phyloP scores from a whole-genome alignment of 345 rosid genomes.

The Boechera stricta region DNA sequence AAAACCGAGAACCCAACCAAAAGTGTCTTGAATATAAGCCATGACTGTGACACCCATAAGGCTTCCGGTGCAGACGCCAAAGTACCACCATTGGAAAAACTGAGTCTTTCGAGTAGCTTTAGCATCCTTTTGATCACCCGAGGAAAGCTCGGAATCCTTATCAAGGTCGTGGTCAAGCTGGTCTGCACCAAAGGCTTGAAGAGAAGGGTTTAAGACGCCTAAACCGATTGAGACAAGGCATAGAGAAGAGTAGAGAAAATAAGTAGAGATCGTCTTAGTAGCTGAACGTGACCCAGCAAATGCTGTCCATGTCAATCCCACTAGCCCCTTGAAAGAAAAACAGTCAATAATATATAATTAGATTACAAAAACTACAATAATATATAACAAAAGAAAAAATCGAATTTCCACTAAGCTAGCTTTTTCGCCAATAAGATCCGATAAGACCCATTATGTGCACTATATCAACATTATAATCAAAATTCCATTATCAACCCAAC shows the following conservation, averaged over 20 bases:
- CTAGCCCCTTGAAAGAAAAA: conserved; percentile 63
- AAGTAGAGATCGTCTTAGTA: conserved; percentile 52
- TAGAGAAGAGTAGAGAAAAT: conserved; percentile 73
- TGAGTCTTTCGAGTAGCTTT: conserved; percentile 58
- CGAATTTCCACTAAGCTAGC: conserved; percentile 32
- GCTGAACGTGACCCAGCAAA: conserved; percentile 61
- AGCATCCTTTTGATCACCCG: conserved; percentile 48
- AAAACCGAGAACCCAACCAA: conserved; percentile 92
- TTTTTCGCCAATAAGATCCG: conserved; percentile 24
- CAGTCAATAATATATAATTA: not conserved
- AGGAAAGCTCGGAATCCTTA: conserved; percentile 52
- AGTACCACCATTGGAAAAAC: conserved; percentile 94
- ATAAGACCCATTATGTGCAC: conserved; percentile 37
- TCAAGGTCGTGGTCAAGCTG: conserved; percentile 59
- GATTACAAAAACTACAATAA: not conserved
- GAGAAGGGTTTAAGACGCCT: conserved; percentile 85
- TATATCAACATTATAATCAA: conserved; percentile 22
- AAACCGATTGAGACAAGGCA: conserved; percentile 79
- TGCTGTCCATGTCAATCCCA: conserved; percentile 85
- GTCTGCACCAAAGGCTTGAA: conserved; percentile 96
- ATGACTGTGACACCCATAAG: conserved; percentile 82
- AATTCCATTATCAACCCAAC: conserved; percentile 23
- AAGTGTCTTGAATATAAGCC: conserved; percentile 89
- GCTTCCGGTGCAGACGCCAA: conserved; percentile 84
- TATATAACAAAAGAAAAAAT: not conserved